Percentiles rank a stretch among this genome's conserved stretches.
These are phyloP conservation scores for Yamadazyma tumulicola DNA, from an alignment of 805 yeast genomes.

Conservation along the genomic window DNA sequence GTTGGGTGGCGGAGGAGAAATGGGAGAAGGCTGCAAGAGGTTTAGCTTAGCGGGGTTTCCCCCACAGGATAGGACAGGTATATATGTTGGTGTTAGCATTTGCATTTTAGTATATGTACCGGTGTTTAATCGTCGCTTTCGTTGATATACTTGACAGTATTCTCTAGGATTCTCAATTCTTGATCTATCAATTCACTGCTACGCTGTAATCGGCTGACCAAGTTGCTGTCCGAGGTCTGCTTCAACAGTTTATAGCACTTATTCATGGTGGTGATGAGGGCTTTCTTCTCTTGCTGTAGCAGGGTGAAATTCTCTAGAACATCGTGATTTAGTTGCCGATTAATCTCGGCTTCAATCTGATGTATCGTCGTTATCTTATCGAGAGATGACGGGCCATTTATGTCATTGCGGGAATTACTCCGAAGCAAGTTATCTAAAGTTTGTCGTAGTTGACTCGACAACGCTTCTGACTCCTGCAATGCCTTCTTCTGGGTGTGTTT, in stretches of 20 bases:
- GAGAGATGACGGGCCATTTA: conserved; percentile 16
- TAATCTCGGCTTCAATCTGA: conserved; percentile 34
- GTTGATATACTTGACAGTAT: conserved; percentile 33
- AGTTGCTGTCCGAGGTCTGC: conserved; percentile 1
- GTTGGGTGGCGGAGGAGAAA: conserved; percentile 77
- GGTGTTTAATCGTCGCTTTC: background rate
- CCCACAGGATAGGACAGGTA: too few relatives aligned
- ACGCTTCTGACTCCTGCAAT: conserved; percentile 22
- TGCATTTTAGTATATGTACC: background rate
- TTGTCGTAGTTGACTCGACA: conserved; percentile 23
- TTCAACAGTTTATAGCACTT: conserved; percentile 3
- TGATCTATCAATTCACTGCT: conserved; percentile 71
- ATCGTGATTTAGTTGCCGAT: conserved; percentile 31
- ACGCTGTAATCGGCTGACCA: conserved; percentile 15
- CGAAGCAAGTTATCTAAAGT: conserved; percentile 21
- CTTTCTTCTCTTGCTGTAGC: conserved; percentile 20
- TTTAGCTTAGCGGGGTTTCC: conserved; percentile 18
- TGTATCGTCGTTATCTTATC: conserved; percentile 41
- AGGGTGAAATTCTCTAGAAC: conserved; percentile 28
- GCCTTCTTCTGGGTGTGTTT: conserved; percentile 29
- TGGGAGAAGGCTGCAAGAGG: conserved; percentile 60
- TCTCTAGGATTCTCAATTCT: conserved; percentile 67
- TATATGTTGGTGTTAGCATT: conserved; percentile 1
- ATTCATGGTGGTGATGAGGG: conserved; percentile 21
- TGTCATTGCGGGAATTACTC: conserved; percentile 21